Evolutionary conservation across 768 basidiomycete genomes (phyloP), one percentile per base, ranked within the genome.

Genomic region (Suillus alpinus): DNA sequence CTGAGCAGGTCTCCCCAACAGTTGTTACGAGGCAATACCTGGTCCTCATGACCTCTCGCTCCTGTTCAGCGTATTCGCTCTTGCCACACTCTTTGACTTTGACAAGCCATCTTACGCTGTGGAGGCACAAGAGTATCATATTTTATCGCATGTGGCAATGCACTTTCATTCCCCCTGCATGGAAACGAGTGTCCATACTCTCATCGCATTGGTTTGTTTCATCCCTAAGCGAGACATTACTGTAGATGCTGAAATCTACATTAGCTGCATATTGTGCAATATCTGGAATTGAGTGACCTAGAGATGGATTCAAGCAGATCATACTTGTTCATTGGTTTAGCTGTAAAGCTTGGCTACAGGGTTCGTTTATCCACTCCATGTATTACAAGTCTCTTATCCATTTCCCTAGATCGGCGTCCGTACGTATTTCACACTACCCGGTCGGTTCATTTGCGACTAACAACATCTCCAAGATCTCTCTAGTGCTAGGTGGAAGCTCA

Each of bases 41-140:
- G 72, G 70, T n/a, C 73, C 80, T n/a, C 85, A 89, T 60, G 72
- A 80, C 1, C 74, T 90, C 16, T 78, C 88, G 0, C 77, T 91
- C 31, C 77, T 92, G 20, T 89, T 86, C 68, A 80, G 81, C 46
- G 70, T 91, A 13, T 85, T 92, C 63, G 83, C 88, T 6, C 78
- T 92, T 29, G 89, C 82, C 0, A 73, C 80, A 0, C 75, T 89
- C n/a, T 85, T 89, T 63, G 86, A 89, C 66, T 77, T 79, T 6
- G 67, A 74, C 52, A 69, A 71, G 7, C 78, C 79, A 1, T 75
- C 84, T 41, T 82, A 81, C 65, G 76, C 81, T 6, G 67, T 80
- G 14, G 81, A 85, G 58, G 82, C 88, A 8, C 77, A 84, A 41
- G 85, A 87, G 56, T 91, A 85, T 66, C 86, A 85, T 64, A 73